Evolutionary conservation across 768 basidiomycete species (phyloP).

Genomic region (Panellus pusillus): DNA sequence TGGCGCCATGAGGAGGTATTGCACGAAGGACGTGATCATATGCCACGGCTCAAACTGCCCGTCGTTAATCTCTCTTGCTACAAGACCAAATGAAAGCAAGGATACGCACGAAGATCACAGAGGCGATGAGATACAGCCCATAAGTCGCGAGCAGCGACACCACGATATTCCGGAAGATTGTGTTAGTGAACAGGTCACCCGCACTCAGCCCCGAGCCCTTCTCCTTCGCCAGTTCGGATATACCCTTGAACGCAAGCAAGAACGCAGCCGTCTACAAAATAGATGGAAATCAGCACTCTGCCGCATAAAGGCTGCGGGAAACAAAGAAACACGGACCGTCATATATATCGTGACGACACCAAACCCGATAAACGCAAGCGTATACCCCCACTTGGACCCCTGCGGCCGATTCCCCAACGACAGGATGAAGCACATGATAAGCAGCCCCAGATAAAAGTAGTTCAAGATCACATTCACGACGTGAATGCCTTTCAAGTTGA

Average conservation of each 20-base stretch:
- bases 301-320: background rate
- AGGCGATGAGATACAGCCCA: constrained; percentile 84
- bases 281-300: background rate
- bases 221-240: constrained; percentile 55
- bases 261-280: constrained; percentile 66
- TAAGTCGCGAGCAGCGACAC: constrained; percentile 84
- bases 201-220: constrained; percentile 48
- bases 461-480: constrained; percentile 76
- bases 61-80: background rate
- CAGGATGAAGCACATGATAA: constrained; percentile 86
- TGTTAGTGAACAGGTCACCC: constrained; percentile 70
- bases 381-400: constrained; percentile 87
- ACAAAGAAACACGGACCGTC: constrained; percentile 56
- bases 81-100: too few relatives aligned
- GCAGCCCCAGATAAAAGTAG: constrained; percentile 85
- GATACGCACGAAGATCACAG: constrained; percentile 76
- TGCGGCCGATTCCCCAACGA: constrained; percentile 91
- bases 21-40: constrained; percentile 95
- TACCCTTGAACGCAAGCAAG: constrained; percentile 80
- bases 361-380: constrained; percentile 82
- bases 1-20: constrained; percentile 88
- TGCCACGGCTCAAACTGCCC: constrained; percentile 94
- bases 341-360: constrained; percentile 94
- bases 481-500: constrained; percentile 61
- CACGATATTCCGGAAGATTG: constrained; percentile 84